Evolutionary conservation across 106 monocot species (phyloP), one percentile per base, ranked within the genome.

Genomic region (Posidonia australis): DNA sequence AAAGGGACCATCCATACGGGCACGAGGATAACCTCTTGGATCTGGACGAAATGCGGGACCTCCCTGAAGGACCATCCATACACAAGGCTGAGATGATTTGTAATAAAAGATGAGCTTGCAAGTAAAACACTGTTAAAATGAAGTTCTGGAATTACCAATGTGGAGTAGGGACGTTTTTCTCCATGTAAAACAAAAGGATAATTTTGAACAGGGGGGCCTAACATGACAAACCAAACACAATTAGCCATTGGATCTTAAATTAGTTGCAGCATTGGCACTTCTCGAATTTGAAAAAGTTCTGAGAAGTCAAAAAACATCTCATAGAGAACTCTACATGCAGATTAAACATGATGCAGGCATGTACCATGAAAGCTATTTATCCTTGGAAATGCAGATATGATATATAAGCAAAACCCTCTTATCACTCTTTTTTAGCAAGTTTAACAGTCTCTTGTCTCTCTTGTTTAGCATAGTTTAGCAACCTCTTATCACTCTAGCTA

Each of bases 11-110:
- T 69, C 76, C 52, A 76, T 13, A 19, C 69, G 76, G 19, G 68
- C 16, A 44, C 69, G 62, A 64, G 76, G 68, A 56, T 63, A 69
- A 16, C 62, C 21, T 63, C 76, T 63, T 27, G 44, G 46, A 56
- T 76, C 76, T 16, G 68, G 27, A 76, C 54, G 44, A 30, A 30
- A 1, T 41, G 53, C 19, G 44, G 31, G n/a, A 24, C 66, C 66
- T 60, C 66, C 74, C 74, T 76, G 62, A 31, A 51, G 18, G 54
- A 20, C 19, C 44, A 10, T 22, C 9, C 23, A 42, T 5, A 36
- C 16, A 19, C 26, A 31, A n/a, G 13, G 1, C 17, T 28, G 36
- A 18, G 12, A 54, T 20, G 10, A 52, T 9, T n/a, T 5, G 44
- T 44, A 9, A 36, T 55, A 3, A 54, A 41, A 9, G 18, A 19